These are phyloP conservation scores for Cercospora brassicicola DNA, from an alignment of 2,329 filamentous ascomycete species.

Conservation along the genomic window DNA sequence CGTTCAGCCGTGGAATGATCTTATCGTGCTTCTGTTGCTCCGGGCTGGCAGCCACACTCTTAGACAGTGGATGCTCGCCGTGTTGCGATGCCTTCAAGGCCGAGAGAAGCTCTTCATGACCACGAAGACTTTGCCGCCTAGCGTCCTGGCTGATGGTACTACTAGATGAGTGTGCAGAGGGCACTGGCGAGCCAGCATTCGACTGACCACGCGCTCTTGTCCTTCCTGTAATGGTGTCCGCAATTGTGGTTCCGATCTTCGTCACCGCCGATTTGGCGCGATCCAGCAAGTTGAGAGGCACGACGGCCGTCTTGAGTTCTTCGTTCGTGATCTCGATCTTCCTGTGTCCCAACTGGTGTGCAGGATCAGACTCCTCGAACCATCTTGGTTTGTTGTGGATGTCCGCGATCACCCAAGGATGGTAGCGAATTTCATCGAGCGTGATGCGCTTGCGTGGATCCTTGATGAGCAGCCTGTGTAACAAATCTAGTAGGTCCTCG, in stretches of 20 bases:
- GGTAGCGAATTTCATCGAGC: slow-evolving; percentile 86
- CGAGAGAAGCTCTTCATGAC: slow-evolving; percentile 58
- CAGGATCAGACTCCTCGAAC: slow-evolving; percentile 93
- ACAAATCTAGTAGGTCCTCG: slow-evolving; percentile 73
- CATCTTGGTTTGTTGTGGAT: slow-evolving; percentile 73
- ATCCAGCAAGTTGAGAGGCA: slow-evolving; percentile 83
- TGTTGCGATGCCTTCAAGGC: slow-evolving; percentile 53
- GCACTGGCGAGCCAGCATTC: slow-evolving; percentile 57
- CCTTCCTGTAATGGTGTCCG: slow-evolving; percentile 7
- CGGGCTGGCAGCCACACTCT: slow-evolving; percentile 71
- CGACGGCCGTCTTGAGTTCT: slow-evolving; percentile 86
- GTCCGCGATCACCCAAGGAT: slow-evolving; percentile 83
- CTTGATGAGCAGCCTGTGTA: slow-evolving; percentile 79
- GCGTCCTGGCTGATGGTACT: slow-evolving; percentile 57
- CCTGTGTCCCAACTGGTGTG: slow-evolving; percentile 71
- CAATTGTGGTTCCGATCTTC: slow-evolving; percentile 48
- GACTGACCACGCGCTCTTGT: slow-evolving; percentile 54
- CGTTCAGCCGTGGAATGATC: slow-evolving; percentile 15
- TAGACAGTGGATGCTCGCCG: slow-evolving; percentile 70
- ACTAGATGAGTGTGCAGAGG: slow-evolving; percentile 53
- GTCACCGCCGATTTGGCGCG: slow-evolving; percentile 73
- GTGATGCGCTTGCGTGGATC: slow-evolving; percentile 87
- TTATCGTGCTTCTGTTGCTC: slow-evolving; percentile 41
- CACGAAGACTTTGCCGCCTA: slow-evolving; percentile 58
- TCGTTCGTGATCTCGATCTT: slow-evolving; percentile 89